These are phyloP conservation scores for Colletotrichum sublineola DNA, from an alignment of 2,329 filamentous ascomycete genomes.

Conservation along the genomic window DNA sequence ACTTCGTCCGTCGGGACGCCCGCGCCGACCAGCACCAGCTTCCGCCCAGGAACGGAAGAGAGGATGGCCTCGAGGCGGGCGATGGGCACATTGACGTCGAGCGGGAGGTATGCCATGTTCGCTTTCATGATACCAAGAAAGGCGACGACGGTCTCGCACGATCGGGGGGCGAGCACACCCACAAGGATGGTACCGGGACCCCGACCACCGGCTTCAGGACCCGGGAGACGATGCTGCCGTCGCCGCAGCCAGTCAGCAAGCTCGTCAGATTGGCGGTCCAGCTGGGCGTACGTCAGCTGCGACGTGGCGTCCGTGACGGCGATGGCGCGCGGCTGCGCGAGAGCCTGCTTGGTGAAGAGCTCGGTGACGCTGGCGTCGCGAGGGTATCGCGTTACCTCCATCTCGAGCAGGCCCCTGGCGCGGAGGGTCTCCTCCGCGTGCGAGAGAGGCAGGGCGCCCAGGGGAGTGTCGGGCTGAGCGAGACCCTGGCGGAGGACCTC, in stretches of 20 bases:
- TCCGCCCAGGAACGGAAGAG: conserved; percentile 10
- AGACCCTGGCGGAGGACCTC: not conserved
- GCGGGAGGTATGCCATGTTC: conserved; percentile 42
- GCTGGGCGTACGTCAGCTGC: conserved; percentile 44
- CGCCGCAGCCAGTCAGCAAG: conserved; percentile 6
- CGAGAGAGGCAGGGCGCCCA: not conserved
- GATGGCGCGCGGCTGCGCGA: conserved; percentile 16
- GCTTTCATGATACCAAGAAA: conserved; percentile 43
- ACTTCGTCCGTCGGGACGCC: not conserved
- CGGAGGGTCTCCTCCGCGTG: conserved; percentile 2
- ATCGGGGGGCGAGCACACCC: conserved; percentile 42
- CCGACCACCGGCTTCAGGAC: too few relatives aligned
- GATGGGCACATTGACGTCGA: conserved; percentile 41
- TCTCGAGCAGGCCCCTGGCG: conserved; percentile 34
- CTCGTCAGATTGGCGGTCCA: conserved; percentile 43
- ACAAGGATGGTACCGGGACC: conserved; percentile 24
- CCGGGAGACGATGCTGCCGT: too few relatives aligned
- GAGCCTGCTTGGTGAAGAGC: conserved; percentile 43
- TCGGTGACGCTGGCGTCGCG: conserved; percentile 45
- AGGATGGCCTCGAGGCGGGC: conserved; percentile 38
- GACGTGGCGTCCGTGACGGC: conserved; percentile 44
- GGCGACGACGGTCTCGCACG: conserved; percentile 43
- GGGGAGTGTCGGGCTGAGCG: not conserved
- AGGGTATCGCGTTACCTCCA: conserved; percentile 33
- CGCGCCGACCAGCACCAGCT: conserved; percentile 29